phyloP scores from a whole-genome alignment of 2,329 filamentous ascomycete genomes.

The Aspergillus ochraceoroseus region DNA sequence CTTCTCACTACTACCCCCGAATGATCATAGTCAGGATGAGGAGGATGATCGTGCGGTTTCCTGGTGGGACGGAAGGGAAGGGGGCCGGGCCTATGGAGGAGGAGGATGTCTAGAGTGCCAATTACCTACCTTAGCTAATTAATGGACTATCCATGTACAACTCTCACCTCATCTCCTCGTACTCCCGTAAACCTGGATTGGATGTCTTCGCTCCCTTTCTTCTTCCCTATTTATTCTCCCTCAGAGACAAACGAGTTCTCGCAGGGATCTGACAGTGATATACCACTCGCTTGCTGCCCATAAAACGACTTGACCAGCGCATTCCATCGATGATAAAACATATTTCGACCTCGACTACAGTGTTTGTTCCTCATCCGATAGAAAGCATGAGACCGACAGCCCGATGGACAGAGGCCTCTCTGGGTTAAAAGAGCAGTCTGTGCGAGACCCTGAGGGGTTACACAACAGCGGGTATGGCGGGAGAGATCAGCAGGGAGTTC shows the following conservation, averaged over 20 bases:
- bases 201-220: slow-evolving; percentile 4
- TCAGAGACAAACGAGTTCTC: too few relatives aligned
- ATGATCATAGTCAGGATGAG: too few relatives aligned
- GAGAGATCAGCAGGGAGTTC: slow-evolving; percentile 11
- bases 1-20: too few relatives aligned
- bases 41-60: too few relatives aligned
- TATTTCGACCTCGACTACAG: neutral
- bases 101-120: neutral
- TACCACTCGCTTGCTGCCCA: too few relatives aligned
- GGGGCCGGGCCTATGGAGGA: too few relatives aligned
- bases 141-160: too few relatives aligned
- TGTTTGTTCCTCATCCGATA: slow-evolving; percentile 1
- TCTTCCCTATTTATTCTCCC: slow-evolving; percentile 1
- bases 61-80: too few relatives aligned
- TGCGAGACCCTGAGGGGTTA: slow-evolving; percentile 5
- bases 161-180: slow-evolving; percentile 8
- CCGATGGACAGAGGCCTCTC: slow-evolving; percentile 3
- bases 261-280: too few relatives aligned
- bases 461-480: slow-evolving; percentile 7
- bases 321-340: neutral
- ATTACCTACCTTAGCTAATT: too few relatives aligned
- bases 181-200: slow-evolving; percentile 5
- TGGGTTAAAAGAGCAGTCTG: slow-evolving; percentile 2
- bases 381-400: slow-evolving; percentile 2
- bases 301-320: neutral